Percentiles rank a stretch among this genome's conserved stretches.
Conservation (phyloP, 2,329 filamentous ascomycete genomes). For the Diplocarpon rosae region DNA sequence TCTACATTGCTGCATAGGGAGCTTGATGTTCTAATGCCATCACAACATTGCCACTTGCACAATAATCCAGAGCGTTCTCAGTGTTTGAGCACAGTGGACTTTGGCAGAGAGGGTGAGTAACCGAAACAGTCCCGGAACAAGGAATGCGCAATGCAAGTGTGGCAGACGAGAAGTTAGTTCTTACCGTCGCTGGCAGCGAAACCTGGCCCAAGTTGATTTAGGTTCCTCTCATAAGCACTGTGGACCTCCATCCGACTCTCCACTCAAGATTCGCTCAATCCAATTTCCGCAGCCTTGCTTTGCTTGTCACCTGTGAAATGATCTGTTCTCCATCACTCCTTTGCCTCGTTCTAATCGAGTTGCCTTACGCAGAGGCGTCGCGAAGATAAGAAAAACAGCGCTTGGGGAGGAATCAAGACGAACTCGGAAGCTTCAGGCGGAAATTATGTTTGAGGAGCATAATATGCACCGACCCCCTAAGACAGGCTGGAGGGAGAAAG, state of each 20-base stretch:
- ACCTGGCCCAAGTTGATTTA: slow-evolving; percentile 32
- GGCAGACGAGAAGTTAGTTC: slow-evolving; percentile 9
- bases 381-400: slow-evolving; percentile 35
- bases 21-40: background rate
- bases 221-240: slow-evolving; percentile 32
- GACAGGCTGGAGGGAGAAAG: no score
- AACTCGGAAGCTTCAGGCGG: no score
- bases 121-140: background rate
- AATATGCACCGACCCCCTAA: no score
- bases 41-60: background rate
- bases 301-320: slow-evolving; percentile 22
- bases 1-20: background rate
- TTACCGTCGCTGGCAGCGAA: slow-evolving; percentile 40
- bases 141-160: background rate
- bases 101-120: background rate
- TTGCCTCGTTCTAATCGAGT: slow-evolving; percentile 31
- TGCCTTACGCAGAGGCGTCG: slow-evolving; percentile 33
- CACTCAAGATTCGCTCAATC: slow-evolving; percentile 29
- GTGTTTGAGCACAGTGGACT: no score
- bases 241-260: slow-evolving; percentile 28
- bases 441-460: no score
- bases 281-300: slow-evolving; percentile 30
- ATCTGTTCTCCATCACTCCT: slow-evolving; percentile 19
- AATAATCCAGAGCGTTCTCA: no score
- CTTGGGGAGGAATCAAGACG: no score